These are phyloP conservation scores for Rhynchospora tenuis DNA, from an alignment of 176 grass and related monocot species.

Conservation along the genomic window DNA sequence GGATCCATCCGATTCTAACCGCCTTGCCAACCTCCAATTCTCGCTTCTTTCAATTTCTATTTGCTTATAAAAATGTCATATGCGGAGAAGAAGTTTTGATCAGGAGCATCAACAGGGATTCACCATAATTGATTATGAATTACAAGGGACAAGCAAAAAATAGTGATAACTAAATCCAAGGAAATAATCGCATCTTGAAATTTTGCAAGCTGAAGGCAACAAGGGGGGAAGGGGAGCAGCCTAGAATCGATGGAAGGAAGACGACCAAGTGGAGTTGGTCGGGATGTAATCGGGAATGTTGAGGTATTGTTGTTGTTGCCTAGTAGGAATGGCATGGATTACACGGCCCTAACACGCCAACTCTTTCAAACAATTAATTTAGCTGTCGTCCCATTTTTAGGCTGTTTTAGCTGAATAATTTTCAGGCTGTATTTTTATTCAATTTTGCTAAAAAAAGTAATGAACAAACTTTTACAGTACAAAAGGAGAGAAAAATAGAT, in stretches of 20 bases:
- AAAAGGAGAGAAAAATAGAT: not conserved
- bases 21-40: not conserved
- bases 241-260: not conserved
- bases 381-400: conserved; percentile 8
- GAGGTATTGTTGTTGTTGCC: conserved; percentile 12
- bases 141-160: not conserved
- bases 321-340: not conserved
- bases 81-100: not conserved
- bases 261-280: not conserved
- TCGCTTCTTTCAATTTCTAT: not conserved
- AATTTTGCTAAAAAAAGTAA: conserved; percentile 12
- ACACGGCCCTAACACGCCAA: not conserved
- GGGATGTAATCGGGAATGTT: not conserved
- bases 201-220: conserved; percentile 6
- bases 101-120: no score
- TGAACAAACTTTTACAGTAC: not conserved
- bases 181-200: conserved; percentile 3
- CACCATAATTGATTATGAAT: not conserved
- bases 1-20: not conserved
- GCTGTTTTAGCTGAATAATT: not conserved
- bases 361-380: conserved; percentile 1
- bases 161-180: not conserved
- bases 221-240: not conserved
- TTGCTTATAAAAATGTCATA: not conserved
- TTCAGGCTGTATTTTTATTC: not conserved